These are phyloP conservation scores for Sclerotinia minor DNA, from an alignment of 2,329 filamentous ascomycete species.

Conservation along the genomic window DNA sequence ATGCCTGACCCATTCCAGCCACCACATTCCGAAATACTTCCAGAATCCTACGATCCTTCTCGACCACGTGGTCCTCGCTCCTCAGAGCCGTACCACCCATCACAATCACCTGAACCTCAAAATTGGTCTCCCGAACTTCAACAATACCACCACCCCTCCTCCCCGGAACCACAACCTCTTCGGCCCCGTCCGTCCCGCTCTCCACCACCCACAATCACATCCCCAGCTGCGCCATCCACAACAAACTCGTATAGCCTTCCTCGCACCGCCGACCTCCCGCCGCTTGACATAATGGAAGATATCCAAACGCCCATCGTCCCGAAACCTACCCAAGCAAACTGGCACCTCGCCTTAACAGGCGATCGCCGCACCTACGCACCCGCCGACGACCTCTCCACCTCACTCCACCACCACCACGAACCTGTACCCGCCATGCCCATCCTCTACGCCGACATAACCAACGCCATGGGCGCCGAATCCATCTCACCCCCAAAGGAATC, in stretches of 20 bases:
- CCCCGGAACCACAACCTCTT: conserved; percentile 8
- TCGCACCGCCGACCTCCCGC: conserved; percentile 10
- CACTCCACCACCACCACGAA: conserved; percentile 7
- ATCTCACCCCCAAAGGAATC: not conserved
- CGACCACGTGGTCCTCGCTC: not conserved
- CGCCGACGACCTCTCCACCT: not conserved
- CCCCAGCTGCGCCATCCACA: not conserved
- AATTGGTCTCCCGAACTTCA: not conserved
- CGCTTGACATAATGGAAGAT: conserved; percentile 21
- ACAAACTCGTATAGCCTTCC: not conserved
- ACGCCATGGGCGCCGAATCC: conserved; percentile 6
- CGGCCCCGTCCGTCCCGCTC: conserved; percentile 12
- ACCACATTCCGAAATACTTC: conserved; percentile 19
- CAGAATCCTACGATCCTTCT: conserved; percentile 8
- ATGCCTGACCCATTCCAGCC: conserved; percentile 1
- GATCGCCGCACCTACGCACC: conserved; percentile 21
- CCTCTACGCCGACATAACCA: conserved; percentile 16
- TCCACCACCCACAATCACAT: not conserved
- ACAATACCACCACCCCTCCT: not conserved
- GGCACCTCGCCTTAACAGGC: conserved; percentile 21
- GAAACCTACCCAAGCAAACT: conserved; percentile 5
- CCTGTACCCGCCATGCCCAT: conserved; percentile 18
- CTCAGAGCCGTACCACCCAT: not conserved
- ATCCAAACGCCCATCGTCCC: conserved; percentile 7
- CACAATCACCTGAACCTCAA: conserved; percentile 17